Base-by-base conservation (phyloP, 148 eudicot species). In the Bassia scoparia region DNA sequence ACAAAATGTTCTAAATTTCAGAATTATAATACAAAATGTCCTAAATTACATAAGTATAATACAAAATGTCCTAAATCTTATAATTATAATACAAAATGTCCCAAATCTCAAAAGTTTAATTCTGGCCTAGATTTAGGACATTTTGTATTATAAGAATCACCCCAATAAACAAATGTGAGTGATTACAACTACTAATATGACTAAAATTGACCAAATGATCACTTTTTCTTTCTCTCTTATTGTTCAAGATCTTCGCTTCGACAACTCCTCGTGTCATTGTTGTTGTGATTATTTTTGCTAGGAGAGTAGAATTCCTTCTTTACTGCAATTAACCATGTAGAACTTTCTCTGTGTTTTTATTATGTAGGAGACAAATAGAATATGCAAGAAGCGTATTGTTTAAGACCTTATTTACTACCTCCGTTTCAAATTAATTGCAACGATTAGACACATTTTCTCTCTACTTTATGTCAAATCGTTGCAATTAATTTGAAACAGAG, bases 231-330 rank as follows among this genome's bases (percentile, higher is more conserved):
- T 89, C 37, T n/a, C n/a, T 88, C 89, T 72, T 83, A 86, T 75
- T 82, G 87, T 59, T 87, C 85, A 69, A 78, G 69, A 74, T 78
- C 92, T 81, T 88, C 81, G 41, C 87, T 89, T 70, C 79, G 67
- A 71, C 83, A 80, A 64, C 84, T 89, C 67, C 81, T 68, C 44
- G 81, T 80, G 27, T 78, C 80, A 55, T 49, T 43, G 26, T 24
- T 49, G 53, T 79, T 64, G 49, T 64, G 68, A 24, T 64, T n/a
- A 38, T n/a, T 84, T 68, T 85, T 88, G 13, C 34, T 53, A 16
- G 97, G 93, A 74, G 93, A 87, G 68, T 85, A 79, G 69, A 90
- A 87, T 23, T 86, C 93, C 80, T 84, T 88, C 72, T 83, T 91
- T 56, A 91, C 88, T 12, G 76, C 87, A 77, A 78, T 81, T 18